These are phyloP conservation scores for Botrytis sinoallii DNA, from an alignment of 2,329 filamentous ascomycete genomes.

Conservation along the genomic window DNA sequence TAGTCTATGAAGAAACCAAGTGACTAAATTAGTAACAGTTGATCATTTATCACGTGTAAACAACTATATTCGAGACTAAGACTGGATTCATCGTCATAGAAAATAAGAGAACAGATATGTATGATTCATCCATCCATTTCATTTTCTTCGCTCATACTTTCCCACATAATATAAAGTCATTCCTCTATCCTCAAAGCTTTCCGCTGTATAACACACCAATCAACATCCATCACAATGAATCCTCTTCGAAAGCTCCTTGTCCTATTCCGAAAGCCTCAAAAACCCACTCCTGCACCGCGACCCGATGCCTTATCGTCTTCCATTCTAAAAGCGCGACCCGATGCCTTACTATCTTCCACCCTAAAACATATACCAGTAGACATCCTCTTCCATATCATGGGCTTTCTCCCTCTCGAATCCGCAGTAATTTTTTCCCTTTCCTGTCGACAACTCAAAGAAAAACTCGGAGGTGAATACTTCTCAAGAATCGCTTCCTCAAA, in stretches of 20 bases:
- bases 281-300: neutral
- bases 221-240: neutral
- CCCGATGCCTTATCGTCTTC: neutral
- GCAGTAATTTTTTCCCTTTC: neutral
- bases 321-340: neutral
- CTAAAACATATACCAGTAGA: neutral
- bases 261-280: neutral
- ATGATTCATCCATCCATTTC: neutral
- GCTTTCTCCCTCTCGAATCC: neutral
- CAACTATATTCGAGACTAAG: neutral
- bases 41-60: neutral
- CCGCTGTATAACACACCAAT: neutral
- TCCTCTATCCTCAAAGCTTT: neutral
- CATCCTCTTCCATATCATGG: neutral
- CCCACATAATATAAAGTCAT: neutral
- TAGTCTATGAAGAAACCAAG: no score
- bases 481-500: neutral
- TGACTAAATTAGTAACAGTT: neutral
- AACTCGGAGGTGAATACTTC: neutral
- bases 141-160: neutral
- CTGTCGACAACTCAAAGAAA: neutral
- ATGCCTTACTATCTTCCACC: neutral
- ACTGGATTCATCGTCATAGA: neutral
- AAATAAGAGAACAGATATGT: neutral
- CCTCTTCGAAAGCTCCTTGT: neutral